Percentiles rank a stretch among this genome's conserved stretches.
phyloP scores from a whole-genome alignment of 2,329 filamentous ascomycete genomes.

The Uncinocarpus reesii region DNA sequence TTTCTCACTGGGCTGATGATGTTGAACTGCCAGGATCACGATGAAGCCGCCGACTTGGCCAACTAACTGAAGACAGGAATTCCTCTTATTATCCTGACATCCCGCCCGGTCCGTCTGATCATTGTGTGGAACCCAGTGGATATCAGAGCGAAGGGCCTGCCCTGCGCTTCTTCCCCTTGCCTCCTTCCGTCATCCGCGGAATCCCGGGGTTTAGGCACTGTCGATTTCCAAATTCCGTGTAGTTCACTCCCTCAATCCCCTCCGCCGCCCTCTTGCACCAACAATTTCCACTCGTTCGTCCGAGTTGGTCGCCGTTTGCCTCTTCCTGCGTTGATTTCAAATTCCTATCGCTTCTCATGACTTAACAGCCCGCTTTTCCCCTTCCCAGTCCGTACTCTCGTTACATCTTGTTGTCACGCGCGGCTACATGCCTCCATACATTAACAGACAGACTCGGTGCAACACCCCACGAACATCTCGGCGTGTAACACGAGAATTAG shows the following conservation, averaged over 20 bases:
- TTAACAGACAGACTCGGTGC: too few relatives aligned
- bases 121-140: slow-evolving; percentile 2
- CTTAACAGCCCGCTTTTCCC: neutral
- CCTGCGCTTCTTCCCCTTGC: neutral
- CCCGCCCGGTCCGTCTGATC: neutral
- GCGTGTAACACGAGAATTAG: too few relatives aligned
- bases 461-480: too few relatives aligned
- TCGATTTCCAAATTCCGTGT: slow-evolving; percentile 2
- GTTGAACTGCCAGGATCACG: too few relatives aligned
- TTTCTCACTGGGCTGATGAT: too few relatives aligned
- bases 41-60: too few relatives aligned
- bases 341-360: slow-evolving; percentile 1
- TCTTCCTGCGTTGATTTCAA: neutral
- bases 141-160: neutral
- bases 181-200: neutral
- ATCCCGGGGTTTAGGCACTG: neutral
- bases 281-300: neutral
- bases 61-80: too few relatives aligned
- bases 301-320: neutral
- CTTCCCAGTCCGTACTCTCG: neutral
- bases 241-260: neutral
- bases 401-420: too few relatives aligned
- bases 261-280: neutral
- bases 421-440: too few relatives aligned
- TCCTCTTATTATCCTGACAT: too few relatives aligned